Percentiles rank a stretch among this genome's conserved stretches.
Conservation (phyloP, 2,329 filamentous ascomycete genomes). For the Sclerotinia glacialis region DNA sequence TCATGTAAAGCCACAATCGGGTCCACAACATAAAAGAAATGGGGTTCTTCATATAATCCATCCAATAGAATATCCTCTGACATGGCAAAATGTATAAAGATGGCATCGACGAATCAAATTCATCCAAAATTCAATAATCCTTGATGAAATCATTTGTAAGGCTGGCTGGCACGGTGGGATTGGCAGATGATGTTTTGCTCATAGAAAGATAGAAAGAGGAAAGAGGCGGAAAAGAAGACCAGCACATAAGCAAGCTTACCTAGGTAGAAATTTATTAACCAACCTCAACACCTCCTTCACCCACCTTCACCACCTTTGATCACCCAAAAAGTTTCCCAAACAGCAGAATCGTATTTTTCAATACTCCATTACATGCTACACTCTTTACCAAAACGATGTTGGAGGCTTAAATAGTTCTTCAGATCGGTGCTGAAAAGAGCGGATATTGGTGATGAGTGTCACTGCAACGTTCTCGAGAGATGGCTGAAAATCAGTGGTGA, state of each 20-base stretch:
- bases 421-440: slow-evolving; percentile 12
- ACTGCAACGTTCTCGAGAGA: slow-evolving; percentile 19
- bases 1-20: neutral
- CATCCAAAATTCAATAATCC: neutral
- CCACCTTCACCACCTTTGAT: neutral
- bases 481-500: slow-evolving; percentile 19
- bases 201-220: neutral
- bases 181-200: slow-evolving; percentile 7
- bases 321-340: neutral
- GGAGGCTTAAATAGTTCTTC: slow-evolving; percentile 16
- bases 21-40: slow-evolving; percentile 11
- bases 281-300: neutral
- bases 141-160: slow-evolving; percentile 19
- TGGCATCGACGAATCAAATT: slow-evolving; percentile 10
- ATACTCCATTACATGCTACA: neutral
- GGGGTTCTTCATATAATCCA: neutral
- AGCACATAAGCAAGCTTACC: neutral
- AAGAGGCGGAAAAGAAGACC: slow-evolving; percentile 10
- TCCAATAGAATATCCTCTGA: slow-evolving; percentile 17
- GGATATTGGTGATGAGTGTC: slow-evolving; percentile 21
- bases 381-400: slow-evolving; percentile 11
- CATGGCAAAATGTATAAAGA: slow-evolving; percentile 19
- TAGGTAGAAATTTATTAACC: neutral
- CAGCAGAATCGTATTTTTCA: neutral
- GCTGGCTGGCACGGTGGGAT: slow-evolving; percentile 20